Evolutionary conservation across 495 filamentous ascomycete genomes (phyloP), one percentile per base, ranked within the genome.

Genomic region (Trichoderma asperelloides): DNA sequence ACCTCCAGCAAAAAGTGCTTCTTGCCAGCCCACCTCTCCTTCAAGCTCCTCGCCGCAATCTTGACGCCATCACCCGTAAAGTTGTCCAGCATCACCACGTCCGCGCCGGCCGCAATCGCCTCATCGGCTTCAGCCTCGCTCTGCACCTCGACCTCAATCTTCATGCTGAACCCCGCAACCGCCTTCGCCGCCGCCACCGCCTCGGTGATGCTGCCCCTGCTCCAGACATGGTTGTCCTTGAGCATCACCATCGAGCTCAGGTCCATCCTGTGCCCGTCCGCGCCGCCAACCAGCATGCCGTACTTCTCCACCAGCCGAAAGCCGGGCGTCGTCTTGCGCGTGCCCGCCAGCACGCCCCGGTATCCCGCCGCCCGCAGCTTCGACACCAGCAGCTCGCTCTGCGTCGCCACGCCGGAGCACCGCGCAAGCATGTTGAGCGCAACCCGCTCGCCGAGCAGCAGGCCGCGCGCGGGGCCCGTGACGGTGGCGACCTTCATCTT

Each of bases 261-360:
- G 77, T 98, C 96, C 77, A 96, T 91, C 16, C 95, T 85, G 74
- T 98, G 96, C 1, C 88, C 85, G 74, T 98, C 95, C 40, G 89
- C 91, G 21, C 96, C 96, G 23, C 93, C 95, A 16, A 96, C 88
- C 16, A 97, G 79, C 87, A 98, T 96, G 64, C 91, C 95, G 75
- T 98, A 98, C 81, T 98, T 98, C 81, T 98, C 95, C 2, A 98
- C 93, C 11, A 98, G 80, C 3, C 95, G 84, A 78, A 98, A 98
- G 0, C 96, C 95, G 0, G 95, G 95, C 2, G 95, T 98, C 3
- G 96, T 97, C 80, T 98, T 98, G 69, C 95, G 83, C 21, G 95
- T 98, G 41, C 95, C 95, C 0, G 94, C 92, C n/a, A 98, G 78
- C n/a, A 84, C 89, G 45, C 92, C 91, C 64, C 78, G 77, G 81